phyloP scores from a whole-genome alignment of 1,284 basidiomycete genomes.

The Meripilus lineatus region DNA sequence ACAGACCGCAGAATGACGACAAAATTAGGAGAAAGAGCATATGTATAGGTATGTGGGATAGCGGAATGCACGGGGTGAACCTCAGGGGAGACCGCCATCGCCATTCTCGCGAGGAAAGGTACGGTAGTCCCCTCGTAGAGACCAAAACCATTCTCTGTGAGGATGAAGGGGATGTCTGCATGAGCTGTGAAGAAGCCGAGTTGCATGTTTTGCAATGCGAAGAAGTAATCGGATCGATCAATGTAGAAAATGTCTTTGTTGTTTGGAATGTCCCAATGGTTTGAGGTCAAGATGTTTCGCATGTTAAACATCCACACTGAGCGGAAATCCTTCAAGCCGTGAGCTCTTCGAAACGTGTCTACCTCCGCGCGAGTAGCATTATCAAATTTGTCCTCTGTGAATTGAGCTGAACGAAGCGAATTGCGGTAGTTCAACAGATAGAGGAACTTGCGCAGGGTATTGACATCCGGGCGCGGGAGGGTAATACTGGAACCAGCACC shows the following conservation, averaged over 20 bases:
- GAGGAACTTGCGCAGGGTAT: constrained; percentile 1
- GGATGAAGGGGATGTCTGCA: neutral
- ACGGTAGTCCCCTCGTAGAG: neutral
- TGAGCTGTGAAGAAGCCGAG: neutral
- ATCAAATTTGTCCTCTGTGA: neutral
- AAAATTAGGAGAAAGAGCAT: neutral
- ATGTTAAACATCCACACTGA: neutral
- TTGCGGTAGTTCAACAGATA: neutral
- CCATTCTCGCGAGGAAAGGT: neutral
- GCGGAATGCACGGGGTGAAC: neutral
- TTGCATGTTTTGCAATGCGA: neutral
- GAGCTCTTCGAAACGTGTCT: neutral
- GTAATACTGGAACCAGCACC: neutral
- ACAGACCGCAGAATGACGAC: neutral
- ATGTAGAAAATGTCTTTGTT: neutral
- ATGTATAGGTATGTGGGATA: neutral
- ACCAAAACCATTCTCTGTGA: constrained; percentile 1
- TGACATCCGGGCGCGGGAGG: neutral
- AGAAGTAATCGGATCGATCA: neutral
- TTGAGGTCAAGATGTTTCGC: neutral
- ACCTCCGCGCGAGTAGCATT: neutral
- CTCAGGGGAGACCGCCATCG: neutral
- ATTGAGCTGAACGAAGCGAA: neutral
- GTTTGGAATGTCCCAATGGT: constrained; percentile 1
- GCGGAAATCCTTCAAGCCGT: neutral